Evolutionary conservation across 257 asterid genomes (phyloP).

Genomic region (Nicotiana tabacum): DNA sequence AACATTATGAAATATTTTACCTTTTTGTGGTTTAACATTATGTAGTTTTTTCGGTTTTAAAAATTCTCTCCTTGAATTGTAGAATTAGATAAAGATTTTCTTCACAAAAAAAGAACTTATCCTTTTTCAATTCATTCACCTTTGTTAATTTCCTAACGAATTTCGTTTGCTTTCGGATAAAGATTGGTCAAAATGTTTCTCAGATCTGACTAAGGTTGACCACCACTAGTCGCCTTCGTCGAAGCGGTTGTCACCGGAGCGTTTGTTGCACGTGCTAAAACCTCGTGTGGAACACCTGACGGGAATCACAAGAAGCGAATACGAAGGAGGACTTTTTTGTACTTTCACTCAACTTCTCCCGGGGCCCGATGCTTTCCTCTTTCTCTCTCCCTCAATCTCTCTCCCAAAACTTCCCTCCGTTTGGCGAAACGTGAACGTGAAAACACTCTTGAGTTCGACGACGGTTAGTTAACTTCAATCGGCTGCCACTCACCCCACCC

Average conservation of each 20-base stretch:
- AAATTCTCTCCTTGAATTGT: too few relatives aligned
- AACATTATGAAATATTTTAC: too few relatives aligned
- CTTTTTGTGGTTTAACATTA: too few relatives aligned
- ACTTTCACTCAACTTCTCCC: conserved; percentile 13
- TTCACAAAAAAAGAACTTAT: too few relatives aligned
- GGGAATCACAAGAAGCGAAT: not conserved
- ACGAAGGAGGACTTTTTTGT: conserved; percentile 11
- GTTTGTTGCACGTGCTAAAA: conserved; percentile 1
- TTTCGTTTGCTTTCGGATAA: not conserved
- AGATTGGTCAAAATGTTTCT: not conserved
- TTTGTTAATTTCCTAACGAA: not conserved
- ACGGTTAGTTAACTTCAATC: conserved; percentile 5
- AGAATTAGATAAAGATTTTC: too few relatives aligned
- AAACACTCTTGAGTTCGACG: not conserved
- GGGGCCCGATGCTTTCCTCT: not conserved
- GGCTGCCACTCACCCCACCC: not conserved
- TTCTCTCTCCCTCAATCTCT: not conserved
- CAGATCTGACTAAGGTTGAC: not conserved
- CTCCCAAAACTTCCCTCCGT: not conserved
- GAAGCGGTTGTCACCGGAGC: conserved; percentile 4
- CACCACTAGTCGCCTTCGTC: too few relatives aligned
- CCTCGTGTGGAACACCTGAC: not conserved
- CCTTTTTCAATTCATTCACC: too few relatives aligned
- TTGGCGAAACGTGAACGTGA: not conserved
- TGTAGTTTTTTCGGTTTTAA: too few relatives aligned